Percentiles rank a stretch among this genome's conserved stretches.
Evolutionary conservation across 1,139 yeast species (phyloP).

Genomic region (Eremothecium coryli): DNA sequence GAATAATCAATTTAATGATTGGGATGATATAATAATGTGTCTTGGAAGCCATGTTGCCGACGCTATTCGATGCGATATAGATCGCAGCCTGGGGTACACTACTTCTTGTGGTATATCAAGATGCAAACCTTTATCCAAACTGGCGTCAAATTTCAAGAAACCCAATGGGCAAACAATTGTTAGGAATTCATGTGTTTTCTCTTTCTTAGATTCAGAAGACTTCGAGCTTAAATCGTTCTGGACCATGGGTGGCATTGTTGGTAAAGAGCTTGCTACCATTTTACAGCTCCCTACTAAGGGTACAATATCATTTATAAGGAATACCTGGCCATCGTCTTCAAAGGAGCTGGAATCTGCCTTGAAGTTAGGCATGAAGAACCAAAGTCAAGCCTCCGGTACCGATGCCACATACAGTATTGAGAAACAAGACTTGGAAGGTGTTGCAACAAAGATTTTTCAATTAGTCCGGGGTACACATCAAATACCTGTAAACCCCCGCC

Average conservation of each 20-base stretch:
- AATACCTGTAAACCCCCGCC: conserved; percentile 46
- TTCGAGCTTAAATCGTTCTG: conserved; percentile 70
- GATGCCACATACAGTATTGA: conserved; percentile 22
- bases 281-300: conserved; percentile 38
- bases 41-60: conserved; percentile 55
- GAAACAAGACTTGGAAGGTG: conserved; percentile 25
- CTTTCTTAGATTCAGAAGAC: conserved; percentile 43
- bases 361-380: conserved; percentile 21
- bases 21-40: conserved; percentile 74
- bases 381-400: conserved; percentile 3
- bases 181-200: conserved; percentile 38
- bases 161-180: conserved; percentile 83
- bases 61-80: conserved; percentile 46
- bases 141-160: conserved; percentile 80
- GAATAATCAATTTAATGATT: conserved; percentile 39
- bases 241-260: conserved; percentile 87
- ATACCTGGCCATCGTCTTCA: conserved; percentile 31
- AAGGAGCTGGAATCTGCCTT: conserved; percentile 30
- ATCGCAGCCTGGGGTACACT: conserved; percentile 57
- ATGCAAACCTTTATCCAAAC: conserved; percentile 69
- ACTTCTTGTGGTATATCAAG: conserved; percentile 85
- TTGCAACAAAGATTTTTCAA: conserved; percentile 46
- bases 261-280: conserved; percentile 45
- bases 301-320: conserved; percentile 42
- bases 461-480: conserved; percentile 56